Base-by-base conservation (phyloP, 2,329 filamentous ascomycete genomes). In the Stachybotrys elegans region DNA sequence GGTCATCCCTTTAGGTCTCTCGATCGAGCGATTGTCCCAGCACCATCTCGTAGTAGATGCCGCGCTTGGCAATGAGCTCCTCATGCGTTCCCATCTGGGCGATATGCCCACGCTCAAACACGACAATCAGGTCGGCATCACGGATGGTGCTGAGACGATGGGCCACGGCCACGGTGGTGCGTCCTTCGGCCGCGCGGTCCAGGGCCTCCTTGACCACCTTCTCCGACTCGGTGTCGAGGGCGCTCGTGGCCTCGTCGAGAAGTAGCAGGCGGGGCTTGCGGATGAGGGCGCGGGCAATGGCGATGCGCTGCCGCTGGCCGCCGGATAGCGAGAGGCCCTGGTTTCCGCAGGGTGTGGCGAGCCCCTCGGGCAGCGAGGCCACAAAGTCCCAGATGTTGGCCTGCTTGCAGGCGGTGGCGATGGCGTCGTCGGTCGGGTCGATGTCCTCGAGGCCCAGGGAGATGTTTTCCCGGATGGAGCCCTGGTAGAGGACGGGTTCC, bases 231-330 rank as follows among this genome's bases (percentile, higher is more conserved):
- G 80, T 81, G 50, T 88, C 84, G 0, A 88, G 68, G 0, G 70
- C 69, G 17, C 65, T 69, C 0, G 86, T 90, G 2, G 86, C 86
- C 62, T 90, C 86, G 53, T 90, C 86, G 0, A 90, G 68, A 6
- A 90, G 75, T 4, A 90, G 65, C 2, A 90, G 78, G 1, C 70
- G 67, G 0, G 85, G 85, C 41, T 80, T 69, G 37, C 83, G 79
- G 43, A 89, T 72, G 22, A 89, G 81, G 11, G 82, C 82, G 7
- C 86, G 72, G 0, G 85, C 86, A 48, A 90, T 89, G 8, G 84
- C 83, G 25, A 88, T 76, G 19, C 83, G 78, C 59, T 89, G 85
- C 7, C 84, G 71, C 58, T 90, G 84, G 1, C 86, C 86, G 20
- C 86, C 86, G 2, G 82, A 87, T 2, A 90, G 67, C 46, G 84